Evolutionary conservation across 106 monocot species (phyloP).

Genomic region (Platanthera zijinensis): DNA sequence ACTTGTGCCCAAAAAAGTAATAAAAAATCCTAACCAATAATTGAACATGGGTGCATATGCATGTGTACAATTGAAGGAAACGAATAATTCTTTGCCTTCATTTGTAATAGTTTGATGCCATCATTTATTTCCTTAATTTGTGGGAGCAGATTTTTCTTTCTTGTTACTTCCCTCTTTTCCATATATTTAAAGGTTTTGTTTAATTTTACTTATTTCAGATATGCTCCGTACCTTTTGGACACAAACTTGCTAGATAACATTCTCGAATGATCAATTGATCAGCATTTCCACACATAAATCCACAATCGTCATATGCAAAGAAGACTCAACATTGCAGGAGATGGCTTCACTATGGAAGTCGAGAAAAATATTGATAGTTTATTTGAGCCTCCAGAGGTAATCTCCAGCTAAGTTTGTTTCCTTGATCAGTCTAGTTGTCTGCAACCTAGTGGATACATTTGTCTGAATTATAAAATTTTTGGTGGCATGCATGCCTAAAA

Average conservation of each 20-base stretch:
- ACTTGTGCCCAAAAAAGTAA: not conserved
- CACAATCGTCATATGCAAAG: constrained; percentile 56
- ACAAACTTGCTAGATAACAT: constrained; percentile 89
- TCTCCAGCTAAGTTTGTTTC: not conserved
- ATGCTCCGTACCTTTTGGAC: constrained; percentile 97
- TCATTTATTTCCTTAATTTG: not conserved
- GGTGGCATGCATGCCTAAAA: not conserved
- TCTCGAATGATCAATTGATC: constrained; percentile 93
- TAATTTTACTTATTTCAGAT: constrained; percentile 36
- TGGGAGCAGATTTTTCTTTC: not conserved
- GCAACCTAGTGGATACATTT: not conserved
- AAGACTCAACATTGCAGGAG: constrained; percentile 63
- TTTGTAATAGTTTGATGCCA: not conserved
- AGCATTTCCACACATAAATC: constrained; percentile 84
- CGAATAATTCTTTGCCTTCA: not conserved
- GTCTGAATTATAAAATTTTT: not conserved
- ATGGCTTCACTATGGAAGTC: constrained; percentile 46
- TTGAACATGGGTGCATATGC: not conserved
- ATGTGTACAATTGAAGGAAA: not conserved
- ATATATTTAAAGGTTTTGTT: not conserved
- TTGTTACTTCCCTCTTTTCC: not conserved
- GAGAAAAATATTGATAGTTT: constrained; percentile 68
- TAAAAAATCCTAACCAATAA: too few species aligned
- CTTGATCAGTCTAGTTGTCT: not conserved
- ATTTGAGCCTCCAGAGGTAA: constrained; percentile 94